Conservation (phyloP, 495 filamentous ascomycete genomes). For the Daldinia loculata region DNA sequence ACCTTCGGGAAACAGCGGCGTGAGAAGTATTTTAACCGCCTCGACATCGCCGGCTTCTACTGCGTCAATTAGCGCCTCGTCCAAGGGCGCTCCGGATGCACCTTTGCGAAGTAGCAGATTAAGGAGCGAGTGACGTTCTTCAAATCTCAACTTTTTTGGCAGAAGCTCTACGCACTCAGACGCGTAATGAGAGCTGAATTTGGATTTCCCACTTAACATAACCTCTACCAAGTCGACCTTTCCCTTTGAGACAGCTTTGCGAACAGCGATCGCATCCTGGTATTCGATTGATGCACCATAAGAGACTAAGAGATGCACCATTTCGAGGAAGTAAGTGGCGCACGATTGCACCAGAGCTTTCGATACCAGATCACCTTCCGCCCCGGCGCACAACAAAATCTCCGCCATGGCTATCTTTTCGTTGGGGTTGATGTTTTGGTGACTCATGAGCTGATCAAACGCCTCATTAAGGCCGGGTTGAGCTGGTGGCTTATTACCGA, state of each 20-base stretch:
- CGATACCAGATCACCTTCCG: constrained; percentile 51
- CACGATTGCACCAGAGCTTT: constrained; percentile 51
- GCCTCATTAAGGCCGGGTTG: constrained; percentile 52
- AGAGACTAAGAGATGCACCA: constrained; percentile 55
- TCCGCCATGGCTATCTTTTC: constrained; percentile 55
- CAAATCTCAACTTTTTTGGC: constrained; percentile 52
- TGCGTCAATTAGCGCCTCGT: constrained; percentile 54
- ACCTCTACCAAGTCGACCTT: constrained; percentile 52
- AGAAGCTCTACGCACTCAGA: constrained; percentile 54
- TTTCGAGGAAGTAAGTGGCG: constrained; percentile 52
- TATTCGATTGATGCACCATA: constrained; percentile 59
- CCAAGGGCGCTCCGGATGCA: constrained; percentile 48
- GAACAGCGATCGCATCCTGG: constrained; percentile 50
- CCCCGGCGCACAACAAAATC: constrained; percentile 57
- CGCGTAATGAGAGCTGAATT: constrained; percentile 50
- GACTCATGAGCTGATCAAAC: constrained; percentile 50
- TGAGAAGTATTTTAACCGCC: constrained; percentile 53
- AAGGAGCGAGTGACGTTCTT: constrained; percentile 53
- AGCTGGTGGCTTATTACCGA: constrained; percentile 50
- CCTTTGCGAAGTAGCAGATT: constrained; percentile 53
- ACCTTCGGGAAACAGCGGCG: constrained; percentile 49
- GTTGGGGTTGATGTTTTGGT: constrained; percentile 52
- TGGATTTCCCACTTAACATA: constrained; percentile 48
- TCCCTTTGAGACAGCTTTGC: constrained; percentile 49
- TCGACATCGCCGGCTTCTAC: constrained; percentile 51